Base-by-base conservation (phyloP, 2,329 filamentous ascomycete species). In the Sordariomycetes sp. region DNA sequence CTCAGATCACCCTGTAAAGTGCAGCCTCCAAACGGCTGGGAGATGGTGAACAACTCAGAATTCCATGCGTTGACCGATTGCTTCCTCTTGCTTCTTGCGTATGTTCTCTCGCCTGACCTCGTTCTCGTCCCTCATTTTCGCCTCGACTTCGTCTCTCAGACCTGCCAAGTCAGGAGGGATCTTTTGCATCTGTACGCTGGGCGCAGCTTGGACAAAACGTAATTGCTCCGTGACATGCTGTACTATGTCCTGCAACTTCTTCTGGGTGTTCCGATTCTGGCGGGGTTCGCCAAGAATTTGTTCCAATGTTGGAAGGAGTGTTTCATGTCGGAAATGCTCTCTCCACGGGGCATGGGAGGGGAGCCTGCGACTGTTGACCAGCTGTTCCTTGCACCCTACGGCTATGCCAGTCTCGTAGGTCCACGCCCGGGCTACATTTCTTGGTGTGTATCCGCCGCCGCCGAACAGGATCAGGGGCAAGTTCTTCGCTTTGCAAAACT, bases 381-480 rank as follows among this genome's bases (percentile, higher is more conserved):
- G 80, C 37, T 75, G 72, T 42, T 82, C 70, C 39, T 82, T 70
- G 37, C 78, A 79, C 45, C 80, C 79, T 42, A 93, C 84, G 39
- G 86, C 86, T 45, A 96, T 86, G 40, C 84, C 83, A 10, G 92
- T 98, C 63, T 98, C 92, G 59, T 94, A 90, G 17, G 88, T 86
- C 92, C 92, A 98, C 20, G 90, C 87, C 35, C 92, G 82, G 27
- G 92, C 92, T 6, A 98, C 92, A 50, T 98, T 98, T 43, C 90
- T 78, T 5, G 92, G 88, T 11, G 92, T 98, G 60, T 98, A 98
- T 19, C 92, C 92, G 37, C 92, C 92, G 25, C 92, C 92, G 29
- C 92, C 92, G 38, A 96, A 85, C 35, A 98, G 75, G 32, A 98
- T 78, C 41, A 96, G 71, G 3, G 92, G 92, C 2, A 94, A 66